Conservation (phyloP, 345 rosid genomes). For the Gossypium rotundifolium region DNA sequence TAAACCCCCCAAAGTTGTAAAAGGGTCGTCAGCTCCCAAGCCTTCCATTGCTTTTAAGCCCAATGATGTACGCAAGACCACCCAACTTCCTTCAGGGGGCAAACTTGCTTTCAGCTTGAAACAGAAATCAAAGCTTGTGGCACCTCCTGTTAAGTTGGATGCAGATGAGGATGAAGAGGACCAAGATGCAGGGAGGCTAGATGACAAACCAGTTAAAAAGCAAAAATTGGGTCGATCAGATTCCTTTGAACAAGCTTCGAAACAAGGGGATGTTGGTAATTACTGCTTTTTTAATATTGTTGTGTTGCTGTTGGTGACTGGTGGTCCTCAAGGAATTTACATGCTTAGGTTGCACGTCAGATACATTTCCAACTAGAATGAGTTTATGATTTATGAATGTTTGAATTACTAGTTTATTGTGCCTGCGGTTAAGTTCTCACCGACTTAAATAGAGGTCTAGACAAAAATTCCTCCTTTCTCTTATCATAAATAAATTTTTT, state of each 20-base stretch:
- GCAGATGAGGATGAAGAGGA: conserved; percentile 86
- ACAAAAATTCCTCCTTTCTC: background rate
- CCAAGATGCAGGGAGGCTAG: conserved; percentile 36
- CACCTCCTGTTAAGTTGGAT: conserved; percentile 76
- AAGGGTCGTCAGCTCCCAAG: conserved; percentile 44
- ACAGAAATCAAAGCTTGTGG: conserved; percentile 84
- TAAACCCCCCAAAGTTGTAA: conserved; percentile 52
- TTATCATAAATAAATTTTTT: background rate
- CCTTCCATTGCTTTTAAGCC: conserved; percentile 28
- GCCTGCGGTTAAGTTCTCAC: background rate
- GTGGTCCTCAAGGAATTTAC: background rate
- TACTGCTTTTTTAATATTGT: conserved; percentile 35
- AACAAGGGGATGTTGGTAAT: conserved; percentile 77
- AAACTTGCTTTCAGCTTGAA: conserved; percentile 97
- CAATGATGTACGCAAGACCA: conserved; percentile 35
- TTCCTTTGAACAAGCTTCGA: conserved; percentile 39
- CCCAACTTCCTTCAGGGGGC: conserved; percentile 45
- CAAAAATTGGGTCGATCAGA: conserved; percentile 55
- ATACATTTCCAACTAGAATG: background rate
- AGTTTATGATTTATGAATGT: background rate
- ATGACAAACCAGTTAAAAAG: conserved; percentile 53
- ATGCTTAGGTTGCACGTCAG: background rate
- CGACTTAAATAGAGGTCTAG: background rate
- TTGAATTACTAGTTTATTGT: background rate
- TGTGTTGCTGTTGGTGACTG: background rate